Conservation (phyloP, 257 asterid species). For the Orobanche coerulescens region DNA sequence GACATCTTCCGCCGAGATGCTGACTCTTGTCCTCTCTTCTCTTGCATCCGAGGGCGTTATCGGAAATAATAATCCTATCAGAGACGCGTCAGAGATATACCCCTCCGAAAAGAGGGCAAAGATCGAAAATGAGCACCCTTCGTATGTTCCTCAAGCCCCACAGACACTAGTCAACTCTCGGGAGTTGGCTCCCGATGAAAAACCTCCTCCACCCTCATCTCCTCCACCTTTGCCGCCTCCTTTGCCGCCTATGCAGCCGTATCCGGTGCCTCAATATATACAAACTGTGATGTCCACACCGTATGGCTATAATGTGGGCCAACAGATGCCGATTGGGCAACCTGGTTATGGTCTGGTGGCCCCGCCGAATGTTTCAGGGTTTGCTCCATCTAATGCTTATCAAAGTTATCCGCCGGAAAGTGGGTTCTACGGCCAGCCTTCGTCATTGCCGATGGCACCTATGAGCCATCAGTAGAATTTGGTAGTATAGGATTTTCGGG, state of each 20-base stretch:
- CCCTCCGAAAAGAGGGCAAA: slow-evolving; percentile 63
- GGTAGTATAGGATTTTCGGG: not conserved
- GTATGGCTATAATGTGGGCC: slow-evolving; percentile 39
- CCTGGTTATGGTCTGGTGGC: slow-evolving; percentile 35
- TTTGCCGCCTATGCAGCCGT: slow-evolving; percentile 55
- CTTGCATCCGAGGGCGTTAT: slow-evolving; percentile 84
- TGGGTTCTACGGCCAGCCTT: slow-evolving; percentile 45
- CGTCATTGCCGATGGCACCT: slow-evolving; percentile 68
- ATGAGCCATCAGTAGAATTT: slow-evolving; percentile 33
- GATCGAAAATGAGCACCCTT: slow-evolving; percentile 43
- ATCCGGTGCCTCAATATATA: slow-evolving; percentile 49
- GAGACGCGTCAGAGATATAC: slow-evolving; percentile 37
- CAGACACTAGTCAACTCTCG: slow-evolving; percentile 29
- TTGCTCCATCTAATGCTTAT: slow-evolving; percentile 32
- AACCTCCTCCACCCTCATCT: slow-evolving; percentile 70
- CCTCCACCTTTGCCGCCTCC: slow-evolving; percentile 86
- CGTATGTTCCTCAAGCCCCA: slow-evolving; percentile 42
- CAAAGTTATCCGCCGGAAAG: slow-evolving; percentile 51
- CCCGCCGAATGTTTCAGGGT: slow-evolving; percentile 28
- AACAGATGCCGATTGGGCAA: slow-evolving; percentile 29
- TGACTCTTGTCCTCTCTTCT: slow-evolving; percentile 67
- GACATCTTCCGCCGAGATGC: slow-evolving; percentile 84
- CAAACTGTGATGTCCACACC: slow-evolving; percentile 44
- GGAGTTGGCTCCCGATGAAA: slow-evolving; percentile 16
- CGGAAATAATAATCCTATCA: slow-evolving; percentile 24